phyloP scores from a whole-genome alignment of 768 basidiomycete species.

The Lactarius sanguifluus region DNA sequence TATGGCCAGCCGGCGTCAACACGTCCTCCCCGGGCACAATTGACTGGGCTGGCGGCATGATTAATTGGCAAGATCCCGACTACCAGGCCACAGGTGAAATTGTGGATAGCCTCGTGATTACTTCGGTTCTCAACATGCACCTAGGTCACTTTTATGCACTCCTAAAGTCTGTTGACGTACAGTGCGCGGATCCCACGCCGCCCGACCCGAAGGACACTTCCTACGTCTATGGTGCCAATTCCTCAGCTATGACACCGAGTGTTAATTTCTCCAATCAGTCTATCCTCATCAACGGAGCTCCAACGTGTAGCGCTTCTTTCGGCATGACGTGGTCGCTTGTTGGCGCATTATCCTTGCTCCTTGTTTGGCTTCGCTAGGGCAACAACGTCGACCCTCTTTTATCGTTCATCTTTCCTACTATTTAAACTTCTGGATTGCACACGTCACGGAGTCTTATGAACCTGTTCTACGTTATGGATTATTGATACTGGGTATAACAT shows the following conservation, averaged over 20 bases:
- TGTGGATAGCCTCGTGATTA: not conserved
- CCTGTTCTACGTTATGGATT: not conserved
- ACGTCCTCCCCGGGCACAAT: conserved; percentile 65
- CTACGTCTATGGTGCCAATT: conserved; percentile 62
- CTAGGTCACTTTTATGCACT: conserved; percentile 70
- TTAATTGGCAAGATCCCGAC: conserved; percentile 79
- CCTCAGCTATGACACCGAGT: conserved; percentile 50
- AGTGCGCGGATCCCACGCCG: conserved; percentile 54
- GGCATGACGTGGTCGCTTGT: conserved; percentile 5
- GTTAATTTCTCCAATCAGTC: conserved; percentile 60
- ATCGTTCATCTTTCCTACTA: not conserved
- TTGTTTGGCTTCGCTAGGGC: conserved; percentile 7
- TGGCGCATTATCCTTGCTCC: not conserved
- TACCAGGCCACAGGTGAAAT: conserved; percentile 58
- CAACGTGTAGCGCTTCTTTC: conserved; percentile 14
- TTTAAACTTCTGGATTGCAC: not conserved
- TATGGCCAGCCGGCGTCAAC: conserved; percentile 83
- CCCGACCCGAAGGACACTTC: conserved; percentile 52
- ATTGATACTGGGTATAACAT: not conserved
- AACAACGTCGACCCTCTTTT: not conserved
- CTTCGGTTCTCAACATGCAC: not conserved
- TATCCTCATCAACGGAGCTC: conserved; percentile 52
- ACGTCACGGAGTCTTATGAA: not conserved
- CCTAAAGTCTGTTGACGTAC: conserved; percentile 59
- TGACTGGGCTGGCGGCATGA: conserved; percentile 78